phyloP scores from a whole-genome alignment of 495 filamentous ascomycete species.

The Penicillium fimorum region DNA sequence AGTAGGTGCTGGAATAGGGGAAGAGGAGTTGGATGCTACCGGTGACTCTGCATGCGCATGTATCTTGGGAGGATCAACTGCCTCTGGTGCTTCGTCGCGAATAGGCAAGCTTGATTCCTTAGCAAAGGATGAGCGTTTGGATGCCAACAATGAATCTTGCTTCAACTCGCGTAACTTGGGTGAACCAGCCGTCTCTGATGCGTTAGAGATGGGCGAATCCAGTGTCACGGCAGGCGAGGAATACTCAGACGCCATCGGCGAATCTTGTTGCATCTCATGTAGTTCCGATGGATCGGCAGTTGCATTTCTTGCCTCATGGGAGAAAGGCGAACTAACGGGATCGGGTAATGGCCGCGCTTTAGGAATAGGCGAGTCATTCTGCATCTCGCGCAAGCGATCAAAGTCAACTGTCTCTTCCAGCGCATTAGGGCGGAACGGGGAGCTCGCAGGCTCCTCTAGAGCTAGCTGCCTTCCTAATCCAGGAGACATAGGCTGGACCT shows the following conservation, averaged over 20 bases:
- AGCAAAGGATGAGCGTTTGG: neutral
- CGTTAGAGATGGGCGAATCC: neutral
- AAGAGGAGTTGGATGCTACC: constrained; percentile 2
- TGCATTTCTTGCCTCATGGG: constrained; percentile 5
- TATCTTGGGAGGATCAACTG: neutral
- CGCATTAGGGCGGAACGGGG: constrained; percentile 32
- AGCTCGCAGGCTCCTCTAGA: constrained; percentile 24
- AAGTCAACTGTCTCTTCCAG: constrained; percentile 35
- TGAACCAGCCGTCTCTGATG: neutral
- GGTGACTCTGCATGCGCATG: constrained; percentile 4
- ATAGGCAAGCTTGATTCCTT: neutral
- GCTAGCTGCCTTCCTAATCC: constrained; percentile 21
- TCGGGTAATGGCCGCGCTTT: neutral
- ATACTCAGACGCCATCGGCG: constrained; percentile 1
- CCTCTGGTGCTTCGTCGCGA: neutral
- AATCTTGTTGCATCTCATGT: constrained; percentile 2
- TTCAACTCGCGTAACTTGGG: neutral
- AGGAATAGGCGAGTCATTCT: constrained; percentile 1
- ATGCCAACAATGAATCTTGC: neutral
- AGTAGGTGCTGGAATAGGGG: neutral
- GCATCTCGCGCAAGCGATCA: constrained; percentile 18
- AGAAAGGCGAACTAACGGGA: constrained; percentile 11
- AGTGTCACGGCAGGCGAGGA: neutral
- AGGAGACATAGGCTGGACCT: constrained; percentile 21
- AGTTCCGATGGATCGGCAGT: constrained; percentile 3